A percentile compares a stretch with the other conserved stretches of the same genome.
Evolutionary conservation across 2,329 filamentous ascomycete species (phyloP).

Genomic region (Madurella mycetomatis): DNA sequence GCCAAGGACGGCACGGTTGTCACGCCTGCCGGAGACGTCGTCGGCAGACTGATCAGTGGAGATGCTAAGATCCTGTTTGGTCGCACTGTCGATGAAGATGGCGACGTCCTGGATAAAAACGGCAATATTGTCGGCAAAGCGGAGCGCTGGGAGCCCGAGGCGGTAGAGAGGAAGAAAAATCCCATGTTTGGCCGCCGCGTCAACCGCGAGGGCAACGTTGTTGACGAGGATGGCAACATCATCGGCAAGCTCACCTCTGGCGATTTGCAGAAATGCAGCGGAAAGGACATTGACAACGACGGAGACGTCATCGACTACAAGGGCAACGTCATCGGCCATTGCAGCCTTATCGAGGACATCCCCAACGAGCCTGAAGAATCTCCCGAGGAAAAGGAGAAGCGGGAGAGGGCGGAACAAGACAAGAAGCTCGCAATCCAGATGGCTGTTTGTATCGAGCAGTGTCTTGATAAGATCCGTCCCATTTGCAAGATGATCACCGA

Average conservation of each 20-base stretch:
- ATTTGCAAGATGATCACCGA: slow-evolving; percentile 83
- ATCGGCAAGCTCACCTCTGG: slow-evolving; percentile 66
- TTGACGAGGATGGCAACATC: slow-evolving; percentile 55
- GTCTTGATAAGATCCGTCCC: slow-evolving; percentile 77
- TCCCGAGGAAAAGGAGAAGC: slow-evolving; percentile 54
- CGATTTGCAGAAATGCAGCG: slow-evolving; percentile 58
- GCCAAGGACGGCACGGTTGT: slow-evolving; percentile 66
- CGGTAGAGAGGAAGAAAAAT: slow-evolving; percentile 48
- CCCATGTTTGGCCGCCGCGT: slow-evolving; percentile 52
- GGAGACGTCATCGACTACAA: slow-evolving; percentile 68
- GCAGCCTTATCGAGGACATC: slow-evolving; percentile 60
- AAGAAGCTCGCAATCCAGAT: slow-evolving; percentile 75
- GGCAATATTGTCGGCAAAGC: slow-evolving; percentile 55
- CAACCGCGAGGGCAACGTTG: slow-evolving; percentile 56
- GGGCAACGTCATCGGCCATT: slow-evolving; percentile 63
- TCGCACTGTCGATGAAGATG: slow-evolving; percentile 73
- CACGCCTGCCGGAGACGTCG: slow-evolving; percentile 62
- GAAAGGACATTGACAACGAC: slow-evolving; percentile 66
- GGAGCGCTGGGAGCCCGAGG: slow-evolving; percentile 54
- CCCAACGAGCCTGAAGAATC: slow-evolving; percentile 50
- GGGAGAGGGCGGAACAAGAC: slow-evolving; percentile 59
- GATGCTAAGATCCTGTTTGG: slow-evolving; percentile 70
- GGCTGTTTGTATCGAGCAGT: slow-evolving; percentile 66
- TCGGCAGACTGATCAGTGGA: slow-evolving; percentile 67
- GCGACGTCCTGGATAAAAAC: slow-evolving; percentile 76